A percentile compares a stretch with the other conserved stretches of the same genome.
These are phyloP conservation scores for Chloranthus sessilifolius DNA, from an alignment of 164 flowering plant genomes.

Conservation along the genomic window DNA sequence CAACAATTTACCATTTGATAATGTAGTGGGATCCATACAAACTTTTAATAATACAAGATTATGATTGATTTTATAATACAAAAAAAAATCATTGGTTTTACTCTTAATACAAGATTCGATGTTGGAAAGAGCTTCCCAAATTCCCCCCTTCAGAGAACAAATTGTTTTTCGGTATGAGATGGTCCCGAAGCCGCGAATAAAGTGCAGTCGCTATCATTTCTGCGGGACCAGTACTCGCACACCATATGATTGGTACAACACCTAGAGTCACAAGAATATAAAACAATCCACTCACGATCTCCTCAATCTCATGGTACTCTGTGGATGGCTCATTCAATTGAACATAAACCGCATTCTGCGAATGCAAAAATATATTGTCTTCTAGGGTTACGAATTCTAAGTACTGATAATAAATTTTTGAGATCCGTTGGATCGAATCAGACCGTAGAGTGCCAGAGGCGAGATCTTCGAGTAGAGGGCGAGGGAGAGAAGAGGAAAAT, in stretches of 20 bases:
- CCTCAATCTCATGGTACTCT: conserved; percentile 87
- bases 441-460: conserved; percentile 61
- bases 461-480: conserved; percentile 76
- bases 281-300: conserved; percentile 72
- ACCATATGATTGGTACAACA: conserved; percentile 88
- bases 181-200: conserved; percentile 80
- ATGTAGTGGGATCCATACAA: too few relatives aligned
- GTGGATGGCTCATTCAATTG: conserved; percentile 89
- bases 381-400: conserved; percentile 88
- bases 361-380: conserved; percentile 74
- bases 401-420: conserved; percentile 93
- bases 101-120: conserved; percentile 85
- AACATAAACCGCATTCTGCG: conserved; percentile 53
- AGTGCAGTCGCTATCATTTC: conserved; percentile 90
- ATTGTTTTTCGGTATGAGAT: conserved; percentile 79
- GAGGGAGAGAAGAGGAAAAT: conserved; percentile 82
- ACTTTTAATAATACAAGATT: too few relatives aligned
- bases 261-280: conserved; percentile 80
- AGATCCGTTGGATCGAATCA: conserved; percentile 53
- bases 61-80: too few relatives aligned
- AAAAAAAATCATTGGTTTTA: too few relatives aligned
- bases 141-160: conserved; percentile 78
- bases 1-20: too few relatives aligned
- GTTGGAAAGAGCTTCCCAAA: conserved; percentile 66
- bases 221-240: conserved; percentile 91